These are phyloP conservation scores for Clarireedia homoeocarpa DNA, from an alignment of 2,329 filamentous ascomycete species.

Conservation along the genomic window DNA sequence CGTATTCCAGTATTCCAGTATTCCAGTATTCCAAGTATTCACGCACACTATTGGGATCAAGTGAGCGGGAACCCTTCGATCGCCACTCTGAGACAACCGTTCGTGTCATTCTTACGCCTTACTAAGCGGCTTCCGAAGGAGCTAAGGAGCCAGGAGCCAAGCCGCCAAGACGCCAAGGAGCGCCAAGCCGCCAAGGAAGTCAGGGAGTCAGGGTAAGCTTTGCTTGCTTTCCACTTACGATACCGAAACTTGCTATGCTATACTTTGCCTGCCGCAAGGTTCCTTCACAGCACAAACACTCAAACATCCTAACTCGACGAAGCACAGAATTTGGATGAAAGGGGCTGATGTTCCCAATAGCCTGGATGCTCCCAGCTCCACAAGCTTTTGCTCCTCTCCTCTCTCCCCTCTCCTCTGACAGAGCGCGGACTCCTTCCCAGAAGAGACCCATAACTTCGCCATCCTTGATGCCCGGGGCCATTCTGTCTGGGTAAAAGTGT, in stretches of 20 bases:
- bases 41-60: too few relatives aligned
- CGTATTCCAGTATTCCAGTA: too few relatives aligned
- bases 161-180: too few relatives aligned
- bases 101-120: too few relatives aligned
- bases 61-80: too few relatives aligned
- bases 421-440: conserved; percentile 2
- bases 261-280: background rate
- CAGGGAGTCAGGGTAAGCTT: too few relatives aligned
- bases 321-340: background rate
- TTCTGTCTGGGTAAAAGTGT: background rate
- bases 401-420: background rate
- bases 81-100: too few relatives aligned
- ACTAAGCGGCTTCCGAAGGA: too few relatives aligned
- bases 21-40: too few relatives aligned
- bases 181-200: too few relatives aligned
- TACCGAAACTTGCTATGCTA: too few relatives aligned
- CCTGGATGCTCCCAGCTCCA: conserved; percentile 2
- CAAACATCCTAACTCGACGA: background rate
- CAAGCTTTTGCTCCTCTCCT: background rate
- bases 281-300: background rate
- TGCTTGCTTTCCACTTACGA: background rate
- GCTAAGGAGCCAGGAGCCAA: too few relatives aligned
- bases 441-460: background rate
- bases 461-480: background rate
- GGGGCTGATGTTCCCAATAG: background rate